Evolutionary conservation across 73 alveolate genomes (phyloP).

Genomic region (Blepharisma japonicum): DNA sequence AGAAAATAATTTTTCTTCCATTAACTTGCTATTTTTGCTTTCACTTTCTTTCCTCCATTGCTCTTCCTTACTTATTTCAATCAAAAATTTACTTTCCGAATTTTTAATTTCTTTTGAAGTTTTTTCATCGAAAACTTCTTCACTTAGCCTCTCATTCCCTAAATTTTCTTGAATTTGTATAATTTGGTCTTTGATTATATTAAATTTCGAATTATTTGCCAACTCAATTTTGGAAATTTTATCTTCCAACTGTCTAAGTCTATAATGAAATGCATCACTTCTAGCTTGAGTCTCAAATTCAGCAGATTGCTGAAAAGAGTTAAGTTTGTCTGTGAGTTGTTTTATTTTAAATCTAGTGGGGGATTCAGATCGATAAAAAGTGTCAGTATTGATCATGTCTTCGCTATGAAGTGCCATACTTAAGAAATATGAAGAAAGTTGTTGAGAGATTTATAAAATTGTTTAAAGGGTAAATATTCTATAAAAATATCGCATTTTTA

Average conservation of each 20-base stretch:
- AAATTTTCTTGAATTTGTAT: conserved; percentile 37
- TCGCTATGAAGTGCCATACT: no score
- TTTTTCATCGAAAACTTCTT: conserved; percentile 47
- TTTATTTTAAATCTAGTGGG: neutral
- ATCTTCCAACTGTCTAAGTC: neutral
- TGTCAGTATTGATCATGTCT: no score
- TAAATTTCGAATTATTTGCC: conserved; percentile 42
- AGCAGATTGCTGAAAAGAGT: neutral
- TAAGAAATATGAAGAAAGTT: no score
- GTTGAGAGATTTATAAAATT: no score
- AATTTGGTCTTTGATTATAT: conserved; percentile 41
- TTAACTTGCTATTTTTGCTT: conserved; percentile 41
- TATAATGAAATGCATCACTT: conserved; percentile 12
- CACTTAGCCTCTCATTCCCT: conserved; percentile 30
- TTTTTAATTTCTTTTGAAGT: conserved; percentile 48
- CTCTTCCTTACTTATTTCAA: conserved; percentile 40
- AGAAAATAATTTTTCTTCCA: conserved; percentile 39
- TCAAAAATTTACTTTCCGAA: conserved; percentile 47
- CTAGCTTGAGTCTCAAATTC: neutral
- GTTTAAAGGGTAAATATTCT: no score
- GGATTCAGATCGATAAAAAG: neutral
- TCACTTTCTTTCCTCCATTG: conserved; percentile 49
- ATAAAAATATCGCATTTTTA: no score
- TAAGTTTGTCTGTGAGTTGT: conserved; percentile 8
- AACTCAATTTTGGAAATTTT: neutral